phyloP scores from a whole-genome alignment of 495 filamentous ascomycete genomes.

The Neurospora discreta region DNA sequence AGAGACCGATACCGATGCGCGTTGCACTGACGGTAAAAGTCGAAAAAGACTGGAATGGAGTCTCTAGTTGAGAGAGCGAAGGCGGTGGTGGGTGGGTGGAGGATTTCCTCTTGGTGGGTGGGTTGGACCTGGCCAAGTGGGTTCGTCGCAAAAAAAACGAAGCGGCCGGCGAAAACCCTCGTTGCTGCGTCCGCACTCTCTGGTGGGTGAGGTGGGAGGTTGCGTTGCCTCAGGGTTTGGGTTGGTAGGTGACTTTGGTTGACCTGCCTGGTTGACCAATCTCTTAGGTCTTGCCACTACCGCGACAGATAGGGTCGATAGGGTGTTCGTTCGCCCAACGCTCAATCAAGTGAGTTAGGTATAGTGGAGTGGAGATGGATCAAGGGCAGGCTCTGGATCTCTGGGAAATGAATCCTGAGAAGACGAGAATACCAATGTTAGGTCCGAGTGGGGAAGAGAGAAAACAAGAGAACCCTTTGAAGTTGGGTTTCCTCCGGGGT shows the following conservation, averaged over 20 bases:
- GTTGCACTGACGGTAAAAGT: neutral
- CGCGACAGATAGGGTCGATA: neutral
- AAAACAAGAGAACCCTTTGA: constrained; percentile 16
- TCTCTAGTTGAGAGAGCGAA: constrained; percentile 21
- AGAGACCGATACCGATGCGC: neutral
- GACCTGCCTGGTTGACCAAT: neutral
- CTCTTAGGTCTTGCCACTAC: neutral
- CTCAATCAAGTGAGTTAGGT: neutral
- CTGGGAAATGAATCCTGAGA: constrained; percentile 21
- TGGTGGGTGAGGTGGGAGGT: neutral
- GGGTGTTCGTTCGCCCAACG: neutral
- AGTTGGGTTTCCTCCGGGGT: constrained; percentile 19
- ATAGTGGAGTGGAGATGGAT: constrained; percentile 28
- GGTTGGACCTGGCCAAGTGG: constrained; percentile 6
- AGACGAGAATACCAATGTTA: constrained; percentile 14
- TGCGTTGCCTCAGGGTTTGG: neutral
- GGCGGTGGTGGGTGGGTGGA: neutral
- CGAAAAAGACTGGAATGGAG: constrained; percentile 1
- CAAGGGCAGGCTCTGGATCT: constrained; percentile 18
- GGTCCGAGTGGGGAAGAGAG: constrained; percentile 14
- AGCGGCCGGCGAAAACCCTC: constrained; percentile 10
- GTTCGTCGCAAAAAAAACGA: constrained; percentile 15
- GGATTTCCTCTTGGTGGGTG: neutral
- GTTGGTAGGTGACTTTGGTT: neutral
- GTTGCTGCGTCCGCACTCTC: neutral